These are phyloP conservation scores for Apophysomyces elegans DNA, from an alignment of 371 early-diverging fungal genomes.

Conservation along the genomic window DNA sequence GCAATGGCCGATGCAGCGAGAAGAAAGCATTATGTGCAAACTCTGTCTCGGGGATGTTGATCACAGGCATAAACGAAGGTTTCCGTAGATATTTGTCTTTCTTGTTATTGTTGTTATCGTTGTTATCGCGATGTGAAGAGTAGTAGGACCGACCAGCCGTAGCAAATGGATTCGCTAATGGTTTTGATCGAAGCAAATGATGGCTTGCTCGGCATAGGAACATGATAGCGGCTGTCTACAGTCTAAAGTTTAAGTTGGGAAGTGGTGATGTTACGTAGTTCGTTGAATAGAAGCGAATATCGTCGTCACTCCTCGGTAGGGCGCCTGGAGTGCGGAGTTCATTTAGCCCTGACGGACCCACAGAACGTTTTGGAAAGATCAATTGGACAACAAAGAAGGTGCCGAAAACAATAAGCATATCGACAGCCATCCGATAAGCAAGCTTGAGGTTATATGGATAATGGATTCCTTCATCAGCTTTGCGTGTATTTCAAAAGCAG, in stretches of 20 bases:
- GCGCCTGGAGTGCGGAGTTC: no score
- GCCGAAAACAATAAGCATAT: no score
- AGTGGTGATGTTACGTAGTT: no score
- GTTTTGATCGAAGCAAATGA: not conserved
- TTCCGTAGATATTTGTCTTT: not conserved
- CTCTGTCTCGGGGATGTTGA: constrained; percentile 55
- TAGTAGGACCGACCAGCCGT: constrained; percentile 1
- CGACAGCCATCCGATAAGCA: no score
- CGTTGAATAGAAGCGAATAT: no score
- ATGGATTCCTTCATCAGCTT: no score
- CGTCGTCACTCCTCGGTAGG: no score
- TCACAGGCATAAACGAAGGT: constrained; percentile 50
- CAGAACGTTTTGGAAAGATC: no score
- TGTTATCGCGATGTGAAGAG: not conserved
- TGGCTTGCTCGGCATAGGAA: constrained; percentile 6
- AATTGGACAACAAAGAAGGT: no score
- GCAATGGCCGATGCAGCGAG: constrained; percentile 51
- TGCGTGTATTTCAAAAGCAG: no score
- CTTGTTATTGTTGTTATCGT: not conserved
- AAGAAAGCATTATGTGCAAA: constrained; percentile 56
- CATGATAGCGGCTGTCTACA: not conserved
- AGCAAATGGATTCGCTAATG: not conserved
- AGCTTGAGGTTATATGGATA: no score
- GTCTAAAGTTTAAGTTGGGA: not conserved
- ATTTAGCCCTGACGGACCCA: no score